Conservation (phyloP, 1,284 basidiomycete genomes). For the Puccinia novopanici region DNA sequence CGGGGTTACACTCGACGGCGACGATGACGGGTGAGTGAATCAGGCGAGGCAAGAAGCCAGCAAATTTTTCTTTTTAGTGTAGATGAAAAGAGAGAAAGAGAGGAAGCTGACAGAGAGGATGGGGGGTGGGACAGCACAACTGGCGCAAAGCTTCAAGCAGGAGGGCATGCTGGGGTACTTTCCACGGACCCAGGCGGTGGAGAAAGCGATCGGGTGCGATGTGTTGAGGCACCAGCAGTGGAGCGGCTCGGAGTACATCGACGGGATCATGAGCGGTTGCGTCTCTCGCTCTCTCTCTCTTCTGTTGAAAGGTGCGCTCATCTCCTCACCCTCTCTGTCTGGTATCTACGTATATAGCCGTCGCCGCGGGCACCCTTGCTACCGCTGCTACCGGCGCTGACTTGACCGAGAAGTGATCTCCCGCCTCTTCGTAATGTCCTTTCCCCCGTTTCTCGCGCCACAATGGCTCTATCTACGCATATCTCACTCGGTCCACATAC, state of each 20-base stretch:
- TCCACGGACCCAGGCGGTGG: conserved; percentile 77
- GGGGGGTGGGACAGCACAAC: conserved; percentile 62
- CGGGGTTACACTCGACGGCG: conserved; percentile 82
- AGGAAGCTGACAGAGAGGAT: background rate
- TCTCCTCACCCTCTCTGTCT: background rate
- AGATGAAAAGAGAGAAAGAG: background rate
- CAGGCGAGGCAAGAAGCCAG: conserved; percentile 55
- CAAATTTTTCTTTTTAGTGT: conserved; percentile 45
- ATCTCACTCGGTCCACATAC: too few relatives aligned
- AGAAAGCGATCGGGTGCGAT: conserved; percentile 86
- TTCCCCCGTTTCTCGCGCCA: too few relatives aligned
- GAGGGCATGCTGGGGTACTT: conserved; percentile 88
- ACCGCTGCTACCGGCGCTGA: conserved; percentile 78
- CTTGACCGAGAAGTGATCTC: conserved; percentile 68
- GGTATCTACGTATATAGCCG: conserved; percentile 56
- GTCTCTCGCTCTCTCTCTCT: background rate
- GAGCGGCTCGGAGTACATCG: conserved; percentile 85
- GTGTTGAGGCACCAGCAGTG: conserved; percentile 90
- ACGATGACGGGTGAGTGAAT: conserved; percentile 69
- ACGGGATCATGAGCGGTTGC: conserved; percentile 62
- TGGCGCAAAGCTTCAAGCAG: conserved; percentile 66
- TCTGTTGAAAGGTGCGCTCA: background rate
- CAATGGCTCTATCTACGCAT: too few relatives aligned
- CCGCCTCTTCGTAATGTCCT: background rate
- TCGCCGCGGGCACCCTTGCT: conserved; percentile 62